Percentiles rank a stretch among this genome's conserved stretches.
These are phyloP conservation scores for Comarum palustre DNA, from an alignment of 306 rosid species.

Conservation along the genomic window DNA sequence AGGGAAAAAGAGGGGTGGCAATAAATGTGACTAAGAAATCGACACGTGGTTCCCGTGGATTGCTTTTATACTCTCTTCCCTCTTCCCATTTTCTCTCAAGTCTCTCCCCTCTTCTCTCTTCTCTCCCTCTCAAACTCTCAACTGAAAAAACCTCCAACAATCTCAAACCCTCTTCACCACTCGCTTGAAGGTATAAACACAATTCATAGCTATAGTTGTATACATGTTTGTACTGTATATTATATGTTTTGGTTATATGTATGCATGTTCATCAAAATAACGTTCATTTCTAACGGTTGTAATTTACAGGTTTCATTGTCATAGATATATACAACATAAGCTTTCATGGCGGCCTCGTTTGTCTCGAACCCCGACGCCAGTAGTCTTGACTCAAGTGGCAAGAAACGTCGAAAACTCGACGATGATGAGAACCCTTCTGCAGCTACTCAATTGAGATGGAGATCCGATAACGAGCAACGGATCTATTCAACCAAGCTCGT, in stretches of 20 bases:
- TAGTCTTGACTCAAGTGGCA: conserved; percentile 37
- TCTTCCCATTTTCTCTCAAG: not conserved
- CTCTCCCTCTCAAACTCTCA: not conserved
- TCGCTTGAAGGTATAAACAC: not conserved
- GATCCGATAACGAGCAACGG: conserved; percentile 59
- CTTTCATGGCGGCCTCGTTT: conserved; percentile 34
- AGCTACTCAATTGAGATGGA: conserved; percentile 42
- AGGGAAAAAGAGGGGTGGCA: conserved; percentile 1
- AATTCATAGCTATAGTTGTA: not conserved
- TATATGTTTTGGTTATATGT: not conserved
- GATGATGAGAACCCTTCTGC: conserved; percentile 11
- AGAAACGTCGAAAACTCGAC: conserved; percentile 49
- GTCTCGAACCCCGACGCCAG: conserved; percentile 27
- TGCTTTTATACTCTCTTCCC: conserved; percentile 34
- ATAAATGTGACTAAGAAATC: conserved; percentile 40
- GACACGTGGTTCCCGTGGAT: conserved; percentile 60
- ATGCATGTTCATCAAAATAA: not conserved
- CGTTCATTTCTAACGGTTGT: not conserved
- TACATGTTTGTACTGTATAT: not conserved
- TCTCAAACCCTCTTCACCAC: not conserved
- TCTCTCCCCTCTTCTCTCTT: not conserved
- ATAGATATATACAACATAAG: too few relatives aligned
- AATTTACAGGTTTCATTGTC: conserved; percentile 16
- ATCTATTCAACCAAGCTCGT: conserved; percentile 68
- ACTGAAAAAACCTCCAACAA: not conserved